Percentiles rank a stretch among this genome's conserved stretches.
These are phyloP conservation scores for Verbena officinalis DNA, from an alignment of 257 asterid species.

Conservation along the genomic window DNA sequence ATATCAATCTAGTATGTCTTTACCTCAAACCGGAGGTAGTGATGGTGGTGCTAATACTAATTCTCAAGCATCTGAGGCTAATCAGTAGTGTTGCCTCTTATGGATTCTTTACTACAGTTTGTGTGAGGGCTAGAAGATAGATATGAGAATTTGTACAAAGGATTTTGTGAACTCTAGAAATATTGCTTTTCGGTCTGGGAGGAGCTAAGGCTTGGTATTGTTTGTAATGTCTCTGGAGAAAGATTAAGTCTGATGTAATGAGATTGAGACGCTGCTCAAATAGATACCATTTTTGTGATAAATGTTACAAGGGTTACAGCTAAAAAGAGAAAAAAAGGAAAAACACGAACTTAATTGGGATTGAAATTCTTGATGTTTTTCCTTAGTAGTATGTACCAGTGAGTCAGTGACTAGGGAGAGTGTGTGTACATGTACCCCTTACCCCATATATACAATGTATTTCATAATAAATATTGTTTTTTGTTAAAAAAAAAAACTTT, in stretches of 20 bases:
- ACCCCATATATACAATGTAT: no score
- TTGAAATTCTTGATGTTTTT: no score
- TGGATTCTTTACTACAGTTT: slow-evolving; percentile 19
- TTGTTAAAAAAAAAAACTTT: no score
- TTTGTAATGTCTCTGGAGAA: slow-evolving; percentile 27
- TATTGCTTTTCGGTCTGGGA: background rate
- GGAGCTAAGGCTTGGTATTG: slow-evolving; percentile 16
- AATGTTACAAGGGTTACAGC: background rate
- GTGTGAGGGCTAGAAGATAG: slow-evolving; percentile 24
- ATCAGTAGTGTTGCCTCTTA: slow-evolving; percentile 37
- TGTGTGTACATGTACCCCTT: no score
- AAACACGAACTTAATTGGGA: no score
- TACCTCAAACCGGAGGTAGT: slow-evolving; percentile 46
- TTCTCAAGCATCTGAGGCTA: slow-evolving; percentile 47
- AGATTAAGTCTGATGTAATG: background rate
- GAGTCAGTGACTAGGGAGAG: no score
- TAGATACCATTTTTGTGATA: background rate
- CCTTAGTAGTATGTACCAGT: no score
- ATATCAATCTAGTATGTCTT: slow-evolving; percentile 54
- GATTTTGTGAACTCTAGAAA: slow-evolving; percentile 24
- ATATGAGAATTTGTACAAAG: slow-evolving; percentile 31
- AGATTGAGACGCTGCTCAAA: background rate
- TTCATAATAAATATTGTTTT: no score
- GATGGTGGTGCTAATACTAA: slow-evolving; percentile 52
- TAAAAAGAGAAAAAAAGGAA: no score